Conservation (phyloP, 257 asterid genomes). For the Orobanche coerulescens region DNA sequence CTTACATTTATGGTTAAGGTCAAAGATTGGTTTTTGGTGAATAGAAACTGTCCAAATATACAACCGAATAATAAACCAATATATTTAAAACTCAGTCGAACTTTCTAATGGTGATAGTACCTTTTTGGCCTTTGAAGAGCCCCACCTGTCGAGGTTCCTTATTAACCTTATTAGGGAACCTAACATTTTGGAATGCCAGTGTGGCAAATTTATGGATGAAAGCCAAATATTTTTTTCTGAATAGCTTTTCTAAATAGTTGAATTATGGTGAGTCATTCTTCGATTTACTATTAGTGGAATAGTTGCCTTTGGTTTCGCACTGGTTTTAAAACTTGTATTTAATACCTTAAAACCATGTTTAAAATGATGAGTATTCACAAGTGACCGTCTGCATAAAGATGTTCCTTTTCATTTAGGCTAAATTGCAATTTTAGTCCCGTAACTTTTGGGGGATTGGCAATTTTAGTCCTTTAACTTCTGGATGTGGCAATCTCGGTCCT, state of each 20-base stretch:
- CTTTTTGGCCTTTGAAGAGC: background rate
- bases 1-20: background rate
- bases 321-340: too few relatives aligned
- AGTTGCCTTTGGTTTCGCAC: too few relatives aligned
- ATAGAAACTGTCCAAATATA: background rate
- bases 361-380: too few relatives aligned
- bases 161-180: background rate
- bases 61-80: background rate
- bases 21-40: background rate
- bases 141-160: background rate
- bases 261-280: too few relatives aligned
- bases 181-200: background rate
- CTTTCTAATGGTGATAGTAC: background rate
- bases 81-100: background rate
- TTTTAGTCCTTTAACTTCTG: too few relatives aligned
- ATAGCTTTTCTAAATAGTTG: background rate
- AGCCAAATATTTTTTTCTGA: background rate
- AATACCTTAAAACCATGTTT: too few relatives aligned
- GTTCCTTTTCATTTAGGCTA: too few relatives aligned
- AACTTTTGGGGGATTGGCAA: too few relatives aligned
- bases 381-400: too few relatives aligned
- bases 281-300: too few relatives aligned
- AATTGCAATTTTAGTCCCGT: too few relatives aligned
- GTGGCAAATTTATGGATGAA: background rate
- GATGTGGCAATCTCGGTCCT: too few relatives aligned